phyloP scores from a whole-genome alignment of 169 alveolate genomes.

The Plasmodium knowlesi region DNA sequence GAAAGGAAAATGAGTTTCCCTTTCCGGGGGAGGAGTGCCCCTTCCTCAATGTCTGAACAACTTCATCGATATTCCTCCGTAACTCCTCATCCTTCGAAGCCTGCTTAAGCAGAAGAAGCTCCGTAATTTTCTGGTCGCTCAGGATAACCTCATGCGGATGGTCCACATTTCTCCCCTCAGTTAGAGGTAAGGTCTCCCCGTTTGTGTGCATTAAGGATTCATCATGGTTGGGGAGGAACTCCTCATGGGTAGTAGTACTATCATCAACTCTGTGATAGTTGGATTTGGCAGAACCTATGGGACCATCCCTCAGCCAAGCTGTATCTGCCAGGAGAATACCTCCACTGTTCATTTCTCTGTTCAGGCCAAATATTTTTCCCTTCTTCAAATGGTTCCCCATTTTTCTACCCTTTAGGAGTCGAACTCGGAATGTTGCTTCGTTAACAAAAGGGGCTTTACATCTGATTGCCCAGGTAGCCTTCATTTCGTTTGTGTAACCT shows the following conservation, averaged over 20 bases:
- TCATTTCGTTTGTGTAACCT: conserved; percentile 73
- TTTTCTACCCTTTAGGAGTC: neutral
- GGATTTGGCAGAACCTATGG: conserved; percentile 25
- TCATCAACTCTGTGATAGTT: neutral
- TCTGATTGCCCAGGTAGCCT: conserved; percentile 80
- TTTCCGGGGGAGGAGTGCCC: neutral
- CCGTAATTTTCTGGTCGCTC: conserved; percentile 79
- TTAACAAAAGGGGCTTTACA: conserved; percentile 74
- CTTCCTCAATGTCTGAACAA: conserved; percentile 5
- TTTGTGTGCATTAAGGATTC: conserved; percentile 50
- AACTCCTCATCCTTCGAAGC: conserved; percentile 68
- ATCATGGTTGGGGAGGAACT: conserved; percentile 17
- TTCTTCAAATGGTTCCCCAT: neutral
- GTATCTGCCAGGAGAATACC: neutral
- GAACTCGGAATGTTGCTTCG: neutral
- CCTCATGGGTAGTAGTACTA: neutral
- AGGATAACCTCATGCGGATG: conserved; percentile 38
- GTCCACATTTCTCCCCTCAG: conserved; percentile 21
- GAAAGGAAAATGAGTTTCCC: neutral
- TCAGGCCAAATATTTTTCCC: conserved; percentile 1
- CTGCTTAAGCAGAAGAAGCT: conserved; percentile 74
- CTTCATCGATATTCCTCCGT: conserved; percentile 55
- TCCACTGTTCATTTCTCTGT: neutral
- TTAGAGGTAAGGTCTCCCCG: conserved; percentile 22
- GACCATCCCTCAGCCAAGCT: conserved; percentile 49